Conservation (phyloP, 176 grass and related monocot genomes). For the Phoenix roebelenii region DNA sequence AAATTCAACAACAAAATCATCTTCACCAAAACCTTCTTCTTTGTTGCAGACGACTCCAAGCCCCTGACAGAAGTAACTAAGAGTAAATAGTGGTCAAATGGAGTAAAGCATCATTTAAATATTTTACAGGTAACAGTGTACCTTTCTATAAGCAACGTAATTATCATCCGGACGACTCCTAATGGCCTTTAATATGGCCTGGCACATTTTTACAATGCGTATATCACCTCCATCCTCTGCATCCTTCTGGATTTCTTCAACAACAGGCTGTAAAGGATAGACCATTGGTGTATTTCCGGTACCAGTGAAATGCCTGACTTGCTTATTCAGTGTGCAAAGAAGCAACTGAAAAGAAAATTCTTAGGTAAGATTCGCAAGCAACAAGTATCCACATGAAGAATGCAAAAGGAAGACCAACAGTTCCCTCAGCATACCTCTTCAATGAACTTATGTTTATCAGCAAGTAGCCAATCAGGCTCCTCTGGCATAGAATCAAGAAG, state of each 20-base stretch:
- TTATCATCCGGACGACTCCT: conserved; percentile 65
- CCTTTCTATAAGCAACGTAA: conserved; percentile 97
- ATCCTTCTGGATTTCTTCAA: conserved; percentile 75
- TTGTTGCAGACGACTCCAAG: conserved; percentile 98
- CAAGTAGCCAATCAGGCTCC: conserved; percentile 47
- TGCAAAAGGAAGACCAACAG: not conserved
- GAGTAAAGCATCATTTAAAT: conserved; percentile 10
- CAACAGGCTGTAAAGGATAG: conserved; percentile 64
- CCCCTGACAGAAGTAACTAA: conserved; percentile 38
- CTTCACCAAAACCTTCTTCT: conserved; percentile 68
- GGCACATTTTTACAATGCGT: conserved; percentile 56
- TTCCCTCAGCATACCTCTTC: conserved; percentile 62
- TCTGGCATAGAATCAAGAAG: conserved; percentile 82
- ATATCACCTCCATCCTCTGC: conserved; percentile 58
- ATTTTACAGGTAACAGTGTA: conserved; percentile 14
- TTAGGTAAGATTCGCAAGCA: conserved; percentile 21
- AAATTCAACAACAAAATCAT: conserved; percentile 98
- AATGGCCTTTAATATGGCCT: conserved; percentile 65
- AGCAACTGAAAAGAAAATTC: conserved; percentile 46
- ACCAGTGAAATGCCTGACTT: conserved; percentile 79
- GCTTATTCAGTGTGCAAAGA: conserved; percentile 88
- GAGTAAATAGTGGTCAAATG: conserved; percentile 3
- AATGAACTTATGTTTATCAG: conserved; percentile 77
- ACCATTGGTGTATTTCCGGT: conserved; percentile 89
- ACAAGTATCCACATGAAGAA: not conserved